Evolutionary conservation across 129 eudicot genomes (phyloP), one percentile per base, ranked within the genome.

Genomic region (Cynara cardunculus): DNA sequence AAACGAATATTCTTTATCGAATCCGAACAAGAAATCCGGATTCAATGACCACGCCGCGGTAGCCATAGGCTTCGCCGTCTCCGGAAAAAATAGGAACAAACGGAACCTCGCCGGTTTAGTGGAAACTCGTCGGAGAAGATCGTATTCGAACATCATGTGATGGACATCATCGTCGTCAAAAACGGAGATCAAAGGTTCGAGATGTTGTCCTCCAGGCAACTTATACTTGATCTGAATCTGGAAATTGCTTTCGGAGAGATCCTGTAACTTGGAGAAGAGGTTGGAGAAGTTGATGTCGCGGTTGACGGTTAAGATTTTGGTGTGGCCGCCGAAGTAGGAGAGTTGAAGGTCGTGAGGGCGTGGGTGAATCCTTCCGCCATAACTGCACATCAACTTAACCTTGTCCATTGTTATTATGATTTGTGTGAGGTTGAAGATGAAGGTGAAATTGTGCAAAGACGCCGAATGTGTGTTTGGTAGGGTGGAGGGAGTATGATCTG

Each of bases 91-190:
- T 3, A 74, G 18, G 4, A 90, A 90, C 2, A 88, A 69, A 4
- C 91, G 86, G 7, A 90, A 77, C 70, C 94, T 69, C 27, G 81
- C 75, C 32, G 94, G 86, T 59, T 76, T 84, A 74, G 74, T 13
- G n/a, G 88, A 80, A 19, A 41, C 72, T 65, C 32, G 62, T 74
- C 72, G 89, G 59, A 89, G 59, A 82, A 82, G 86, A 59, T 87
- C 91, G 83, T 89, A 89, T 82, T 89, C 91, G 14, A 83, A 78
- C 91, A 89, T 89, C 94, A 89, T 89, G 81, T 87, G 87, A 65
- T 83, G 81, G 35, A 85, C 80, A 66, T 89, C 94, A 11, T 85
- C 91, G 25, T 85, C 94, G 80, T 89, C 84, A 39, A 85, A 71
- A n/a, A 89, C 14, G 14, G 91, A 85, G 25, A 89, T 80, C 72